Base-by-base conservation (phyloP, 176 grass and related monocot species). In the Oryza glumipatula region DNA sequence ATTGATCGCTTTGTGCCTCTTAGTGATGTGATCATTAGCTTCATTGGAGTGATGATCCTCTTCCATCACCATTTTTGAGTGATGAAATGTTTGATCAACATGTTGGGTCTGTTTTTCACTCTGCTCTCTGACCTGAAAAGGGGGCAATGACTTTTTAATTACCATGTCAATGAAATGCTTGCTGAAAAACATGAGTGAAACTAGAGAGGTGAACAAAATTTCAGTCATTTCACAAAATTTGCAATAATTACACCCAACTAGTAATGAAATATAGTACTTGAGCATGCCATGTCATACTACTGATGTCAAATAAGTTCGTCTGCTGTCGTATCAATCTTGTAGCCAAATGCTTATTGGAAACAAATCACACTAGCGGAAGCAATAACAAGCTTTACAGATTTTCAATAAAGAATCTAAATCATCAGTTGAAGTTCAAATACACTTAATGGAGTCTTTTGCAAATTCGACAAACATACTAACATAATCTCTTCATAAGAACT, bases 11-110 rank as follows among this genome's bases (percentile, higher is more conserved):
- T 67, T 76, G 14, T 9, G 61, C 47, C 70, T 80, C 21, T 58
- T 47, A 72, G 68, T 77, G 11, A 13, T 58, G 11, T 46, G 72
- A 76, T 65, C 41, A 66, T 43, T 70, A 35, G 72, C 47, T 30
- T 78, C 30, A n/a, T 36, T 41, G 70, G 63, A 67, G 72, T 11
- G 74, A 58, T 3, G 16, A 21, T 54, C 47, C 16, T 46, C 61
- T 81, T 76, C 47, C 78, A 81, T 81, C 38, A 60, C 63, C 68
- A 17, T 58, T 46, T 81, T 69, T 0, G 65, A 81, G 46, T 9
- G 12, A 61, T 22, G 36, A 76, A 48, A 60, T 3, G 11, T 44
- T 38, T 11, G 17, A 60, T 61, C 35, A 76, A 17, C 70, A 68
- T 61, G 24, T 69, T 6, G 32, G 23, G 7, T 7, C 3, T 72